Evolutionary conservation across 2,329 filamentous ascomycete genomes (phyloP), one percentile per base, ranked within the genome.

Genomic region (Botryotinia narcissicola): DNA sequence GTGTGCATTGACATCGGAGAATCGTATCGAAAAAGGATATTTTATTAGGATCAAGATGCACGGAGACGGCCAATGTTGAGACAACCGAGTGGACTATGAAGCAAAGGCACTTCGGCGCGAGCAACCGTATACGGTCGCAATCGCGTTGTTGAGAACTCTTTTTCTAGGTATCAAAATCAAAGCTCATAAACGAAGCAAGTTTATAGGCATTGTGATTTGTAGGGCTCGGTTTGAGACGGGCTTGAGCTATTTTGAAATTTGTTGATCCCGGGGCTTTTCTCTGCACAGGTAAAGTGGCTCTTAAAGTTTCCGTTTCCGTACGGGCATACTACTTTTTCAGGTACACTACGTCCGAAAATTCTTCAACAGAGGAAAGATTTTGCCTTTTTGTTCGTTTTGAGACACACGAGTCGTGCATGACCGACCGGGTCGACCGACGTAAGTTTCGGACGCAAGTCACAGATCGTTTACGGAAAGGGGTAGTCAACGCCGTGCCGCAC

Each of bases 381-480:
- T 35, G 20, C 35, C 37, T 40, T 54, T 68, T 68, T 40, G 32
- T 54, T 68, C 37, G 5, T 54, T 68, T 51, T 35, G 46, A 54
- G 64, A 54, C 25, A 32, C 18, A 68, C 64, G 35, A 68, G 29
- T 54, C 25, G 32, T 40, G 64, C 35, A 29, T 68, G 29, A 14
- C 42, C 42, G 42, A 46, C n/a, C n/a, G n/a, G 62, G n/a, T 32
- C n/a, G 18, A 35, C 20, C 40, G 54, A 35, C 29, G 16, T 61
- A 37, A 44, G 68, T 25, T 42, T 44, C 51, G 35, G 67, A 70
- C 37, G 51, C 40, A 70, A 57, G 54, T 59, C 42, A 70, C 68
- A 20, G 54, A 70, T 70, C 54, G 68, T 70, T 70, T 70, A 70
- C 54, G 68, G 54, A 70, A 70, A 61, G 54, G 68, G 66, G 48